phyloP scores from a whole-genome alignment of 225 moss, liverwort and hornwort species.

The Pseudoscleropodium purum region DNA sequence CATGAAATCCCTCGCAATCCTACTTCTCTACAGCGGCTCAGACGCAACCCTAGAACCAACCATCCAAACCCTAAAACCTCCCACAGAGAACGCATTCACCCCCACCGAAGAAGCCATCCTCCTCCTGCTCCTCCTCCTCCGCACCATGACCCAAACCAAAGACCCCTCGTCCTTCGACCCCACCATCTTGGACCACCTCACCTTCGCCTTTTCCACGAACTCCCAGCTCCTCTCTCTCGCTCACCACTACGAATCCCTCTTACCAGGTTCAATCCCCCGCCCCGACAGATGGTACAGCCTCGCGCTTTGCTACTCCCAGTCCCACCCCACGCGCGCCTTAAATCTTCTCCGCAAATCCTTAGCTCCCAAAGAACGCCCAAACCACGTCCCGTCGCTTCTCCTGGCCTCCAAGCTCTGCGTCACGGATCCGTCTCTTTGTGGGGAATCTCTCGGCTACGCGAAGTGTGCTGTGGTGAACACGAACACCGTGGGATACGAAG shows the following conservation, averaged over 20 bases:
- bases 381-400: constrained; percentile 59
- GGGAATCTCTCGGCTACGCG: constrained; percentile 60
- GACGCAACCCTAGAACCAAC: constrained; percentile 36
- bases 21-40: constrained; percentile 62
- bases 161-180: constrained; percentile 46
- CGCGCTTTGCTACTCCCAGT: constrained; percentile 61
- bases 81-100: not conserved
- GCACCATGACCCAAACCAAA: constrained; percentile 22
- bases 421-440: constrained; percentile 18
- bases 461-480: constrained; percentile 48
- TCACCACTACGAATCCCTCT: constrained; percentile 72
- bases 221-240: constrained; percentile 57
- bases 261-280: constrained; percentile 59
- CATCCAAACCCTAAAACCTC: not conserved
- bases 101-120: constrained; percentile 29
- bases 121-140: constrained; percentile 59
- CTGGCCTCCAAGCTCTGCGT: constrained; percentile 74
- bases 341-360: constrained; percentile 68
- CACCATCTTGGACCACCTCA: constrained; percentile 66
- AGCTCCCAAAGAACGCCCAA: constrained; percentile 48
- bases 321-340: constrained; percentile 32
- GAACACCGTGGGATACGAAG: constrained; percentile 23
- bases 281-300: constrained; percentile 79
- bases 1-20: constrained; percentile 54
- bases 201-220: constrained; percentile 56